Base-by-base conservation (phyloP, 139 green algal genomes). In the Chloropicon primus region DNA sequence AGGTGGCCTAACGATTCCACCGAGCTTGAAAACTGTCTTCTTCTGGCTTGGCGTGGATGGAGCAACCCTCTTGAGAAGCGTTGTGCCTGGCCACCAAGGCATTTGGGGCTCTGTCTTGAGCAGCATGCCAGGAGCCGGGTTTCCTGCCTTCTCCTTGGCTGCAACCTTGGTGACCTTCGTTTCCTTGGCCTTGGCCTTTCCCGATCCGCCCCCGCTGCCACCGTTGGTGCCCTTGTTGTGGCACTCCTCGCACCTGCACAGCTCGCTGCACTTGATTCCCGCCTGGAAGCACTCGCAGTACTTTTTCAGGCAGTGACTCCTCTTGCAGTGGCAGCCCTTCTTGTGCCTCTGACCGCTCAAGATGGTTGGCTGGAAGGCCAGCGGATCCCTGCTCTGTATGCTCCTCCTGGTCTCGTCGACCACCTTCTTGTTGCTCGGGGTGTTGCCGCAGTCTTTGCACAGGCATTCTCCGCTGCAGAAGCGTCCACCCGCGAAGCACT, bases 201-300 rank as follows among this genome's bases (percentile, higher is more conserved):
- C 41, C 41, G 5, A 17, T n/a, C 10, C 17, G 10, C 5, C 41
- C 10, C 17, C 17, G 41, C 10, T 5, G 10, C 41, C 41, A 62
- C 10, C 41, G 41, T 62, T 62, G 5, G 41, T 5, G 41, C 41
- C 41, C 41, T 17, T 62, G 41, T 62, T 62, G 17, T 62, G 41
- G 41, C 41, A 62, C 10, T 62, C 41, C 41, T 62, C 41, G 77
- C 93, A 98, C 79, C 95, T 96, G 88, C 93, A 98, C 75, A 87
- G 78, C 23, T 90, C 85, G 23, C 87, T 87, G 82, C 94, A 98
- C 26, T 84, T 83, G 2, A 97, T 87, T 25, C 92, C 90, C 27
- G 91, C 86, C 88, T 97, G 92, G 84, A 91, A 98, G 89, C 94
- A 98, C 85, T 98, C 94, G 85, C 94, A 98, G 86, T 98, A 98